Evolutionary conservation across 345 rosid genomes (phyloP).

Genomic region (Melastoma malabathricum): DNA sequence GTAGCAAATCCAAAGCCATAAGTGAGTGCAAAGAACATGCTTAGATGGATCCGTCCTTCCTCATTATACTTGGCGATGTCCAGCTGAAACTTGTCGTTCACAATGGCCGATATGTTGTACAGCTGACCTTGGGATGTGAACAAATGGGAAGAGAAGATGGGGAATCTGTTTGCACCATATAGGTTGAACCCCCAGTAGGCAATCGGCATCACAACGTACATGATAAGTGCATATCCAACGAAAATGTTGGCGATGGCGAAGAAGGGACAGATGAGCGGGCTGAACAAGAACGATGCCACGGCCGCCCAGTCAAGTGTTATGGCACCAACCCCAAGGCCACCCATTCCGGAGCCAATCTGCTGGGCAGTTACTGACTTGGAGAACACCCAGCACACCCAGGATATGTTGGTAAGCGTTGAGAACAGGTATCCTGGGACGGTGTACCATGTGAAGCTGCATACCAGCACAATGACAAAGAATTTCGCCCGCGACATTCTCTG

Average conservation of each 20-base stretch:
- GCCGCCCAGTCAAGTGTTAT: constrained; percentile 73
- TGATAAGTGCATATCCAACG: constrained; percentile 42
- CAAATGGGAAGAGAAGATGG: constrained; percentile 73
- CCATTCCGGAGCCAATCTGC: constrained; percentile 80
- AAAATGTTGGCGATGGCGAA: constrained; percentile 63
- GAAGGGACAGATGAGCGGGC: constrained; percentile 81
- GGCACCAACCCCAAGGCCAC: constrained; percentile 77
- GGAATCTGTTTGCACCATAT: constrained; percentile 48
- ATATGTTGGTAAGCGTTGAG: constrained; percentile 63
- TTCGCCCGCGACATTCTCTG: constrained; percentile 54
- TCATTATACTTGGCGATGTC: constrained; percentile 40
- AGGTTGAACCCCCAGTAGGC: constrained; percentile 64
- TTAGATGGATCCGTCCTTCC: constrained; percentile 72
- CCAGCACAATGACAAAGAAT: constrained; percentile 67
- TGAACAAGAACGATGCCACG: constrained; percentile 63
- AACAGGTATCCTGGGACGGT: constrained; percentile 72
- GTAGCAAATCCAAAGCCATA: constrained; percentile 90
- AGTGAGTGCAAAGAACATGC: constrained; percentile 65
- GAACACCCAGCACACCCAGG: constrained; percentile 84
- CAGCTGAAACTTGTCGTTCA: constrained; percentile 61
- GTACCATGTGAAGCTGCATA: constrained; percentile 65
- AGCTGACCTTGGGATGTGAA: constrained; percentile 49
- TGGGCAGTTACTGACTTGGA: constrained; percentile 72
- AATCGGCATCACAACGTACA: constrained; percentile 49
- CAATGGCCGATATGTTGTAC: constrained; percentile 53